phyloP scores from a whole-genome alignment of 352 stramenopile species.

The Halophytophthora polymorphica region DNA sequence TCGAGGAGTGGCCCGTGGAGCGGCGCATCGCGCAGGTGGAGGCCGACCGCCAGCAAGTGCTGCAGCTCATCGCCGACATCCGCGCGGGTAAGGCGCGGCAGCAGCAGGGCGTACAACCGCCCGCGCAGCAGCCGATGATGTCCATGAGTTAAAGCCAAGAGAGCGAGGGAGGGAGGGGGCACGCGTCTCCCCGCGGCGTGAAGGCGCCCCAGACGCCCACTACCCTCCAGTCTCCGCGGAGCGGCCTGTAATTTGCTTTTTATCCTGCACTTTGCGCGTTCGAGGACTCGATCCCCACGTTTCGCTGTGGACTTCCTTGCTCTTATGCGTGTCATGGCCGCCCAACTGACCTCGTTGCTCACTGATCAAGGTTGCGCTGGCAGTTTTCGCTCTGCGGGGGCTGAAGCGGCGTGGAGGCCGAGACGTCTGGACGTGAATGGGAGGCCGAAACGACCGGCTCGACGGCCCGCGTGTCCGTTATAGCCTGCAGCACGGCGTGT shows the following conservation, averaged over 20 bases:
- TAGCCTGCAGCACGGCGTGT: background rate
- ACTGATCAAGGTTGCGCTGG: too few relatives aligned
- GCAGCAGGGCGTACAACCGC: constrained; percentile 29
- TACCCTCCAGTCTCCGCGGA: constrained; percentile 10
- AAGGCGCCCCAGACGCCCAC: constrained; percentile 4
- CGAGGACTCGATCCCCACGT: too few relatives aligned
- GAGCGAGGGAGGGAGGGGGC: background rate
- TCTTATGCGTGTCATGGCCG: too few relatives aligned
- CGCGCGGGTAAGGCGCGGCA: constrained; percentile 51
- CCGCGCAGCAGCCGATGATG: constrained; percentile 36
- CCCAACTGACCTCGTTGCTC: too few relatives aligned
- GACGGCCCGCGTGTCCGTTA: too few relatives aligned
- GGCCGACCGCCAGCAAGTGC: constrained; percentile 63
- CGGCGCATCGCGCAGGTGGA: constrained; percentile 80
- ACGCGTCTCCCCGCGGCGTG: background rate
- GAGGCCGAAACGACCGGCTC: too few relatives aligned
- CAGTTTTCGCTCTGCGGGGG: too few relatives aligned
- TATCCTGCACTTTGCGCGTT: background rate
- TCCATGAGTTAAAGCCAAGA: constrained; percentile 44
- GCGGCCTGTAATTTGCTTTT: constrained; percentile 34
- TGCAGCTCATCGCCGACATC: constrained; percentile 77
- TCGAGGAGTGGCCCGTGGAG: constrained; percentile 76
- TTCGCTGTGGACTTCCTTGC: too few relatives aligned
- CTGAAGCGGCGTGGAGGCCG: too few relatives aligned
- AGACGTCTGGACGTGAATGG: too few relatives aligned